Base-by-base conservation (phyloP, 106 monocot species). In the Apostasia ramifera region DNA sequence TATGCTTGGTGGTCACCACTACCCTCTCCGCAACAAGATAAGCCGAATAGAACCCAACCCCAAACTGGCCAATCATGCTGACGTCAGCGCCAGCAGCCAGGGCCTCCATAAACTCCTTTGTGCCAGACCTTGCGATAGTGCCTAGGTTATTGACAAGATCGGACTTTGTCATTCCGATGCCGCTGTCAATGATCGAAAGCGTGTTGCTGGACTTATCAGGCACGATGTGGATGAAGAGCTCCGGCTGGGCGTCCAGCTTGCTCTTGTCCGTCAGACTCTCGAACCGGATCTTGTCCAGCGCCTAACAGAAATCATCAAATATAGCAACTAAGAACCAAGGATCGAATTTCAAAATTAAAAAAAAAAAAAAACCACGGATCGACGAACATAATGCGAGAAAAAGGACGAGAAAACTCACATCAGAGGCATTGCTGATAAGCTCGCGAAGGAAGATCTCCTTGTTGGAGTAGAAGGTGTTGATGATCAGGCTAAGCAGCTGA, bases 21-120 rank as follows among this genome's bases (percentile, higher is more conserved):
- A 74, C 73, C 64, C 73, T 74, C 47, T 74, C 73, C 42, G 73
- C 73, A 63, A 74, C 73, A 44, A 74, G 73, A 38, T 74, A 74
- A 11, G 76, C 76, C 12, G 76, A 76, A 46, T 76, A 76, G 51
- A 76, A 76, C 12, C 76, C 76, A 7, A 74, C 73, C 44, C 73
- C 73, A 66, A 74, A 74, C 66, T 74, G 73, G 13, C 73, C 73
- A 26, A 73, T 73, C 73, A 73, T 73, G 44, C 73, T 73, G 15
- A 73, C 73, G 53, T 73, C 73, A 54, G 73, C 73, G 40, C 73
- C 73, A 53, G 73, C 73, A 54, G 73, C 73, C 49, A 73, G 38
- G 11, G 73, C 73, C 53, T 73, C 73, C 73, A 73, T 73, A 50
- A 73, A 73, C 63, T 73, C 73, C 53, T 73, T 73, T 5, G 73